A percentile compares a stretch with the other conserved stretches of the same genome.
Evolutionary conservation across 805 yeast species (phyloP).

Genomic region (Candida taoyuanica): DNA sequence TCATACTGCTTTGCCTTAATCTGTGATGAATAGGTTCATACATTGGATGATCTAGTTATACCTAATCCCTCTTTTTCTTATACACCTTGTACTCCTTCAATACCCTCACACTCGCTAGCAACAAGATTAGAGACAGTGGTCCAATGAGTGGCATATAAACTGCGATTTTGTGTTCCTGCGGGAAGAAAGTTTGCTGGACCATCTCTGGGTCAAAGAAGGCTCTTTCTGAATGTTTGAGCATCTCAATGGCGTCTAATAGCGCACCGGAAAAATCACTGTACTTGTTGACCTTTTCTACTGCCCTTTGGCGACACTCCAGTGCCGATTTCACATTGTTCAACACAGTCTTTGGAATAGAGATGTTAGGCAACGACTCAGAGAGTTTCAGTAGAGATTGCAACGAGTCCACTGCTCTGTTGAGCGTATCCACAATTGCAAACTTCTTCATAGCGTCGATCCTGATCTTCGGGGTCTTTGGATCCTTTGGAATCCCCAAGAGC

Average conservation of each 20-base stretch:
- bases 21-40: too few species aligned
- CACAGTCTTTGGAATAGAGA: conserved; percentile 79
- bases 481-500: conserved; percentile 61
- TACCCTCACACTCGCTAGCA: conserved; percentile 46
- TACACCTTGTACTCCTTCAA: conserved; percentile 33
- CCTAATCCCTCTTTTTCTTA: conserved; percentile 14
- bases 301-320: conserved; percentile 33
- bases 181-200: conserved; percentile 93
- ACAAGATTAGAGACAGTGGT: conserved; percentile 66
- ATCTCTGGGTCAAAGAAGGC: conserved; percentile 93
- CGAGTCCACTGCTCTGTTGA: conserved; percentile 61
- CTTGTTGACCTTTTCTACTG: conserved; percentile 26
- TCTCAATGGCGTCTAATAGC: conserved; percentile 47
- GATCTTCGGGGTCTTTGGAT: conserved; percentile 54
- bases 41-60: background rate
- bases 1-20: too few species aligned
- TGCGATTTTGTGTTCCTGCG: conserved; percentile 93
- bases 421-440: conserved; percentile 50
- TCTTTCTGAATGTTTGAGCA: conserved; percentile 36
- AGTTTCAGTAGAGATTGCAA: conserved; percentile 68
- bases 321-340: conserved; percentile 51
- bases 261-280: conserved; percentile 43
- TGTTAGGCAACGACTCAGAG: conserved; percentile 63
- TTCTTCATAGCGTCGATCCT: conserved; percentile 67
- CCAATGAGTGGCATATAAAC: conserved; percentile 89